Conservation (phyloP, 2,329 filamentous ascomycete genomes). For the Xylaria digitata region DNA sequence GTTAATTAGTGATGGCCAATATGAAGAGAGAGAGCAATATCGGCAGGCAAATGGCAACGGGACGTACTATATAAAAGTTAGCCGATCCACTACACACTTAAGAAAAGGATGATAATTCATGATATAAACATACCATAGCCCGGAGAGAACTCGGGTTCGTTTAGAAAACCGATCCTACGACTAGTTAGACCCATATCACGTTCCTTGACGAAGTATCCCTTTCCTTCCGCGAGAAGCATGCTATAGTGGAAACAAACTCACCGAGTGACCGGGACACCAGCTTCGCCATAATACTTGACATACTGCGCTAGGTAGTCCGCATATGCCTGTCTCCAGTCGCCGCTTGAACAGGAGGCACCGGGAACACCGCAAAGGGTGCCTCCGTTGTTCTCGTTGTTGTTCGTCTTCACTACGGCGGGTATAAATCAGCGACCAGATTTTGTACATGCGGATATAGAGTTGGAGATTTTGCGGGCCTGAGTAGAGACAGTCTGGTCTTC, state of each 20-base stretch:
- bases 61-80: constrained; percentile 28
- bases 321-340: constrained; percentile 57
- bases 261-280: constrained; percentile 49
- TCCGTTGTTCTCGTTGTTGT: constrained; percentile 51
- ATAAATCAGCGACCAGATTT: background rate
- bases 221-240: background rate
- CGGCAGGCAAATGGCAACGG: background rate
- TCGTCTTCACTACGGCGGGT: constrained; percentile 53
- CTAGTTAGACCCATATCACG: constrained; percentile 14
- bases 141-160: constrained; percentile 46
- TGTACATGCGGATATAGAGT: background rate
- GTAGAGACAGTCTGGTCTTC: too few species aligned
- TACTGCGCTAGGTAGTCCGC: constrained; percentile 59
- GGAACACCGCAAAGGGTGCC: constrained; percentile 53
- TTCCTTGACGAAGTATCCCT: background rate
- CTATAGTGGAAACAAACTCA: constrained; percentile 22
- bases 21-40: background rate
- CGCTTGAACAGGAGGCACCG: constrained; percentile 44
- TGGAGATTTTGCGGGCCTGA: background rate
- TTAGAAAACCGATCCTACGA: constrained; percentile 44
- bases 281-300: constrained; percentile 52
- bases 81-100: background rate
- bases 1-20: background rate
- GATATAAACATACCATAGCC: constrained; percentile 37
- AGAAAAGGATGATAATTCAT: background rate